These are phyloP conservation scores for Teratosphaeria nubilosa DNA, from an alignment of 2,329 filamentous ascomycete genomes.

Conservation along the genomic window DNA sequence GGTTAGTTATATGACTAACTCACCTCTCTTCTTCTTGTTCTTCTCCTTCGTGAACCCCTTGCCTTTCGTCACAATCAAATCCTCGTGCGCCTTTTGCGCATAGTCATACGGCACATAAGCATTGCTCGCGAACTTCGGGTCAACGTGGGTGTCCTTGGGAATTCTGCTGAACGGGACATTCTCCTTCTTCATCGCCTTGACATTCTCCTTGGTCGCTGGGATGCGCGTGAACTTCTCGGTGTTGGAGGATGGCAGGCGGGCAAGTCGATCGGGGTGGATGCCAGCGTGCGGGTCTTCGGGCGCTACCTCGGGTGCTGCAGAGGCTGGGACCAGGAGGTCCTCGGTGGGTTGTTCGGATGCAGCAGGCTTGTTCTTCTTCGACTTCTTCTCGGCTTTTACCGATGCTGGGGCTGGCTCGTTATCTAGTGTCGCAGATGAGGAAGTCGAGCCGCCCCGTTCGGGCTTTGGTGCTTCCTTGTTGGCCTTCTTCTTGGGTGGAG, in stretches of 20 bases:
- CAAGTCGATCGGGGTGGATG: slow-evolving; percentile 31
- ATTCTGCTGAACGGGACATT: slow-evolving; percentile 70
- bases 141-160: slow-evolving; percentile 56
- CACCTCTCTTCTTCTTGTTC: slow-evolving; percentile 60
- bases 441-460: slow-evolving; percentile 26
- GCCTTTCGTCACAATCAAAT: slow-evolving; percentile 81
- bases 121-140: slow-evolving; percentile 64
- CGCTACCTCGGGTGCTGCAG: slow-evolving; percentile 18
- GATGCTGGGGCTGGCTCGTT: slow-evolving; percentile 7
- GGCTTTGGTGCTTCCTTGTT: slow-evolving; percentile 10
- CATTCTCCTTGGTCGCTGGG: slow-evolving; percentile 9
- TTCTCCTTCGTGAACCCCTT: slow-evolving; percentile 99
- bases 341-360: background rate
- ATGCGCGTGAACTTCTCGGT: slow-evolving; percentile 2
- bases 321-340: background rate
- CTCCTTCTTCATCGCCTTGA: slow-evolving; percentile 39
- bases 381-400: slow-evolving; percentile 3
- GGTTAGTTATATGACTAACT: background rate
- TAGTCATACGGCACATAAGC: slow-evolving; percentile 77
- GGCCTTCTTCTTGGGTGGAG: slow-evolving; percentile 13
- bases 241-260: slow-evolving; percentile 2
- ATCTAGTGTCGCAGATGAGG: slow-evolving; percentile 25
- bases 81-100: slow-evolving; percentile 76
- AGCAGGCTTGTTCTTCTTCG: background rate
- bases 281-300: slow-evolving; percentile 23